Conservation (phyloP, 1,139 yeast genomes). For the Blastobotrys indianensis region DNA sequence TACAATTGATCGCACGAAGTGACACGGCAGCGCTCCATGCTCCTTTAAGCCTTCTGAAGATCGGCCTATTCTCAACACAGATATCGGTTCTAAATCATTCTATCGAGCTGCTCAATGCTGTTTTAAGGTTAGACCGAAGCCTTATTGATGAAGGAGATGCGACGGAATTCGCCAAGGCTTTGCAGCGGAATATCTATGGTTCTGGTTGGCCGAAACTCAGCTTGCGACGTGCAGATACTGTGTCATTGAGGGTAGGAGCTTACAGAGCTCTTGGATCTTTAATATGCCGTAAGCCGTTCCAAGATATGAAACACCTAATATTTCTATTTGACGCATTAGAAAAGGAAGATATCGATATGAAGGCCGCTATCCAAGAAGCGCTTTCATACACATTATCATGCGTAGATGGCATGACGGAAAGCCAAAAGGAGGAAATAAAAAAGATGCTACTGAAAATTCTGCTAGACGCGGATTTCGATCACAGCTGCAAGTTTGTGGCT, state of each 20-base stretch:
- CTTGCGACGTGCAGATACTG: slow-evolving; percentile 26
- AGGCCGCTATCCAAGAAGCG: slow-evolving; percentile 68
- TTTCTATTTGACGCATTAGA: slow-evolving; percentile 70
- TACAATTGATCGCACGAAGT: not conserved
- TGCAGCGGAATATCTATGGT: slow-evolving; percentile 25
- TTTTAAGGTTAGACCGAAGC: slow-evolving; percentile 20
- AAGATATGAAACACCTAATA: slow-evolving; percentile 34
- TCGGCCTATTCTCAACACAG: slow-evolving; percentile 52
- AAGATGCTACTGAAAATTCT: slow-evolving; percentile 41
- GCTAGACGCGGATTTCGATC: slow-evolving; percentile 24
- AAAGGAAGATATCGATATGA: slow-evolving; percentile 56
- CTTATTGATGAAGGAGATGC: not conserved
- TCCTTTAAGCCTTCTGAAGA: too few relatives aligned
- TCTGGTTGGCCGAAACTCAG: slow-evolving; percentile 35
- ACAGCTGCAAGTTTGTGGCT: slow-evolving; percentile 52
- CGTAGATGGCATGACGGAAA: slow-evolving; percentile 39
- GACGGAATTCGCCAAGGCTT: not conserved
- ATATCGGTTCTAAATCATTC: slow-evolving; percentile 46
- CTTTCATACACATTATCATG: slow-evolving; percentile 54
- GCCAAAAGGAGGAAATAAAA: slow-evolving; percentile 43
- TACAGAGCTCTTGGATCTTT: slow-evolving; percentile 75
- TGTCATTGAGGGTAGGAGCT: slow-evolving; percentile 52
- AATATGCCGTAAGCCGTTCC: slow-evolving; percentile 37
- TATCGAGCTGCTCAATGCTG: slow-evolving; percentile 58
- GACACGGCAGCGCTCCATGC: slow-evolving; percentile 19